Evolutionary conservation across 306 rosid species (phyloP), one percentile per base, ranked within the genome.

Genomic region (Fragaria nilgerrensis): DNA sequence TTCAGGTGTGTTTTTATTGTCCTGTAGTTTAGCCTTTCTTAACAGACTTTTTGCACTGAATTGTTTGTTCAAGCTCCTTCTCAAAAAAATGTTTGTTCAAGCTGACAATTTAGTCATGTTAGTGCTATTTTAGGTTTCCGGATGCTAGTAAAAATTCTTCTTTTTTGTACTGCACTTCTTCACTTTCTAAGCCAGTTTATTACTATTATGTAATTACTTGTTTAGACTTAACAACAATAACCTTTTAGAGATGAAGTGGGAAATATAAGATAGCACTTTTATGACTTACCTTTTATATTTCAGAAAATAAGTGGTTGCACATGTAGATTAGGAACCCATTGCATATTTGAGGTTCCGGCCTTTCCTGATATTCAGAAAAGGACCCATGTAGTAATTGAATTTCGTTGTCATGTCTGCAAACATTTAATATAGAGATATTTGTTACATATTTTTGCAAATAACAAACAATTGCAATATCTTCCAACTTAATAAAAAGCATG

Each of bases 1-100:
- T 80, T 78, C 85, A 73, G 70, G 70, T 65, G 15, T 3, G 10
- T 34, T 34, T 59, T 29, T 27, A 56, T 70, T 27, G 32, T 14
- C 9, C 8, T 11, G 17, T n/a, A 62, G n/a, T 50, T 20, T 25
- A 20, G 12, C 27, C 29, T 17, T 34, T 34, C 2, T 34, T 64
- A 32, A 17, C 14, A 36, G 44, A 36, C 56, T 65, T n/a, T 22
- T 14, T 7, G 19, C 32, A 41, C 12, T 9, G 11, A 20, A 41
- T 25, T 49, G 27, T 53, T 6, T 16, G n/a, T 37, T 37, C 7
- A 37, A 68, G 36, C 69, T 71, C 34, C 34, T 32, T 32, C 34
- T 32, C 3, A 32, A 32, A 32, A 29, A 29, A 32, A 32, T 49
- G 27, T 53, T 6, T 16, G 10, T 37, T 37, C 7, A 37, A 68